Base-by-base conservation (phyloP, 2,329 filamentous ascomycete species). In the Aspergillus felis region DNA sequence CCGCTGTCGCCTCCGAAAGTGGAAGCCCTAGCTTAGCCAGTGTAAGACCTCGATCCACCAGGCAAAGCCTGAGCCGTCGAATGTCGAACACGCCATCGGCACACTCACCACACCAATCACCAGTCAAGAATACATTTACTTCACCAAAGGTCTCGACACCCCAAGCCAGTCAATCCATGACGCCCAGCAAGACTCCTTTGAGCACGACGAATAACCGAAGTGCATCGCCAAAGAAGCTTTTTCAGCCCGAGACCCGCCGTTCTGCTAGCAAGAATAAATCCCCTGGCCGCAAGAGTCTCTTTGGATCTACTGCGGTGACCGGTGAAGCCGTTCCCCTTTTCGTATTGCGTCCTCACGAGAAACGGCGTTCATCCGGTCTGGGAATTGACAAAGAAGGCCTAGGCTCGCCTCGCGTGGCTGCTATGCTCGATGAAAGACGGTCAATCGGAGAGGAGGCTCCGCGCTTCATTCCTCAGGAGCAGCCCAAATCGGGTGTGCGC, bases 381-480 rank as follows among this genome's bases (percentile, higher is more conserved):
- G 88, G 89, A 24, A 83, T 85, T 60, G 89, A 91, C 65, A 84
- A 84, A 61, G 77, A 82, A 60, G 90, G 89, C 0, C 81, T 92
- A 55, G 90, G 90, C 6, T 93, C 90, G 0, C 90, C 90, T 4
- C 85, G 84, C 53, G 83, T 93, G 54, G 81, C 88, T 24, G 87
- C 85, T 28, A 79, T 92, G 32, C 81, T 92, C 35, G 88, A 90
- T 61, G 84, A 86, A 35, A 84, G 90, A 51, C 82, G 79, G 49
- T 92, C 89, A 1, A 87, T 93, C 58, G 84, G 87, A 24, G 87
- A 92, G 46, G 78, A 83, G 24, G 84, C 87, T 1, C 77, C 78
- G 14, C 76, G 81, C 6, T 92, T 92, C 65, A 76, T 87, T 28
- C 84, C 87, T 35, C 38, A 83, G 77, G 62, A 73, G 50, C 64